Evolutionary conservation across 176 grass and related monocot genomes (phyloP).

Genomic region (Secale cereale): DNA sequence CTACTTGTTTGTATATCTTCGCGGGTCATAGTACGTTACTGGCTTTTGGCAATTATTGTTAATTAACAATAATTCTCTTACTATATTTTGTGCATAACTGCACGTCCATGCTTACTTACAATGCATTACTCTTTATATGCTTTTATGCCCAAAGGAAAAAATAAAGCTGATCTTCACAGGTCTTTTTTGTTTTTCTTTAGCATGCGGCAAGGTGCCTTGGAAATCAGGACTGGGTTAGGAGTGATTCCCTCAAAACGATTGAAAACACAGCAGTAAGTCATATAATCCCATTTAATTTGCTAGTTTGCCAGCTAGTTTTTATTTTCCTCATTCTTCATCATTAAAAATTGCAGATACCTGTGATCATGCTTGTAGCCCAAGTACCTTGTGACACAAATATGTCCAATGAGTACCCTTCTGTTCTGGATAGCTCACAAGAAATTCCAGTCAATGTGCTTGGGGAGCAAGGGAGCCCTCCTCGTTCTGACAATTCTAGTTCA

Average conservation of each 20-base stretch:
- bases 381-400: conserved; percentile 79
- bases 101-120: not conserved
- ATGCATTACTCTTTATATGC: not conserved
- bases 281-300: conserved; percentile 23
- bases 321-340: conserved; percentile 26
- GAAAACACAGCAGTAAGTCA: conserved; percentile 92
- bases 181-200: conserved; percentile 42
- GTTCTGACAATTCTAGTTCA: conserved; percentile 56
- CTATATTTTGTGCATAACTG: not conserved
- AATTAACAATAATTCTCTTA: not conserved
- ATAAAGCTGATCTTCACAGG: not conserved
- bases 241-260: conserved; percentile 95
- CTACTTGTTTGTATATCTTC: not conserved
- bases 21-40: not conserved
- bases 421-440: conserved; percentile 68
- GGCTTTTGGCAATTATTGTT: not conserved
- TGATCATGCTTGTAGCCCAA: conserved; percentile 91
- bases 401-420: conserved; percentile 65
- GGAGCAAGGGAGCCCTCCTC: conserved; percentile 49
- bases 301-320: conserved; percentile 15
- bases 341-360: conserved; percentile 76
- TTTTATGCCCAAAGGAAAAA: conserved; percentile 4
- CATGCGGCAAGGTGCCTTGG: conserved; percentile 92
- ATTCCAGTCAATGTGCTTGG: conserved; percentile 41
- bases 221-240: conserved; percentile 98